phyloP scores from a whole-genome alignment of 1,284 basidiomycete genomes.

The Gomphus sp. region DNA sequence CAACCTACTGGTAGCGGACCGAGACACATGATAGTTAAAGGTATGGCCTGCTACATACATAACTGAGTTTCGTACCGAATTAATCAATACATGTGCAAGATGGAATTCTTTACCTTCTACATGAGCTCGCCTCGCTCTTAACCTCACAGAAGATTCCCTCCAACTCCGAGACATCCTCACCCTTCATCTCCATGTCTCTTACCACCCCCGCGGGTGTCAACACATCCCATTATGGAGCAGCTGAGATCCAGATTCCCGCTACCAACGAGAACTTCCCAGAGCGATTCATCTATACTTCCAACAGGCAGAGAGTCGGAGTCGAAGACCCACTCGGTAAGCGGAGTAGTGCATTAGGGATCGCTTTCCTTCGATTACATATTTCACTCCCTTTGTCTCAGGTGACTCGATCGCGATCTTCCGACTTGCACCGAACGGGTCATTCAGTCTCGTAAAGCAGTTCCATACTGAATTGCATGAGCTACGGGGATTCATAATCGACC shows the following conservation, averaged over 20 bases:
- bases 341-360: too few relatives aligned
- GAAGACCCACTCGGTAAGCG: conserved; percentile 25
- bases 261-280: conserved; percentile 36
- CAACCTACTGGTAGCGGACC: conserved; percentile 60
- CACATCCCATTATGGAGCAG: conserved; percentile 40
- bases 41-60: too few relatives aligned
- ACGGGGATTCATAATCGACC: too few relatives aligned
- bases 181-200: conserved; percentile 3
- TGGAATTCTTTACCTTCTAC: conserved; percentile 47
- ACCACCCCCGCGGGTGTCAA: conserved; percentile 6
- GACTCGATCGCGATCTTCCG: too few relatives aligned
- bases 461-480: too few relatives aligned
- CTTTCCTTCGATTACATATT: too few relatives aligned
- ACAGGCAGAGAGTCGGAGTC: conserved; percentile 44
- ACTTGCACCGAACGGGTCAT: too few relatives aligned
- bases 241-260: conserved; percentile 50
- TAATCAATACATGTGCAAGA: conserved; percentile 25
- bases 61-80: conserved; percentile 1
- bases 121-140: conserved; percentile 56
- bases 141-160: conserved; percentile 51
- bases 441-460: too few relatives aligned
- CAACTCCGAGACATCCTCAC: conserved; percentile 29
- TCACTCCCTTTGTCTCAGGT: too few relatives aligned
- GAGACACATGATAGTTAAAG: conserved; percentile 45
- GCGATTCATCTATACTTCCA: conserved; percentile 59